These are phyloP conservation scores for Diaporthe ampelina DNA, from an alignment of 2,329 filamentous ascomycete genomes.

Conservation along the genomic window DNA sequence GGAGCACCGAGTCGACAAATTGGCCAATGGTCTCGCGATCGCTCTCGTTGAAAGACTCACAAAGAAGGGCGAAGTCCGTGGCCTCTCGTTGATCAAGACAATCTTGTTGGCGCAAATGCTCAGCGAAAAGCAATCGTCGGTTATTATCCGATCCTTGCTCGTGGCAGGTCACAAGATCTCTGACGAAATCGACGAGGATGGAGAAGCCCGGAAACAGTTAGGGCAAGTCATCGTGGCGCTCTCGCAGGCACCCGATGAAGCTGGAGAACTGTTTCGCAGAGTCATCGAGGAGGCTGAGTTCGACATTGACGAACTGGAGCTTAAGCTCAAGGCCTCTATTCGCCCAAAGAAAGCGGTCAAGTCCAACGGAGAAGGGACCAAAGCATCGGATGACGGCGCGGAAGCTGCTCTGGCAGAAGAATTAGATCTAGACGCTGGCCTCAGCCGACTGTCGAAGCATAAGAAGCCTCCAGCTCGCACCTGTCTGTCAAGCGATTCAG, in stretches of 20 bases:
- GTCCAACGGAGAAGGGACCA: constrained; percentile 58
- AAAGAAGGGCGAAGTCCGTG: constrained; percentile 70
- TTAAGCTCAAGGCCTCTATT: constrained; percentile 79
- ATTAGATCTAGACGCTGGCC: constrained; percentile 54
- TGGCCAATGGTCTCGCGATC: constrained; percentile 79
- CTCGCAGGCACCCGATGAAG: constrained; percentile 69
- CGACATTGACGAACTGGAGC: constrained; percentile 81
- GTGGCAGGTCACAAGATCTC: constrained; percentile 71
- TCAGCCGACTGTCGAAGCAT: constrained; percentile 55
- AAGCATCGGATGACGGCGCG: constrained; percentile 61
- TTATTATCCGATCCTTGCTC: constrained; percentile 76
- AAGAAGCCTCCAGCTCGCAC: constrained; percentile 52
- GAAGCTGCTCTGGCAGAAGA: constrained; percentile 49
- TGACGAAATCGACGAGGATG: constrained; percentile 66
- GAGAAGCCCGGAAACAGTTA: constrained; percentile 72
- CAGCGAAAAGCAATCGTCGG: constrained; percentile 72
- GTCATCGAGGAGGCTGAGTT: constrained; percentile 77
- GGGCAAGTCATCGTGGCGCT: constrained; percentile 77
- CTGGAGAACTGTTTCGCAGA: constrained; percentile 75
- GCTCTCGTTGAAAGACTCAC: constrained; percentile 73
- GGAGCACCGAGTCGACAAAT: constrained; percentile 77
- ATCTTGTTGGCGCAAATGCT: constrained; percentile 73
- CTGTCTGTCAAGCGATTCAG: constrained; percentile 66
- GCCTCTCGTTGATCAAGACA: constrained; percentile 71
- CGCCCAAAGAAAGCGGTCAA: constrained; percentile 63